Conservation (phyloP, 192 early-diverging fungal genomes). For the Haplosporangium gracile region DNA sequence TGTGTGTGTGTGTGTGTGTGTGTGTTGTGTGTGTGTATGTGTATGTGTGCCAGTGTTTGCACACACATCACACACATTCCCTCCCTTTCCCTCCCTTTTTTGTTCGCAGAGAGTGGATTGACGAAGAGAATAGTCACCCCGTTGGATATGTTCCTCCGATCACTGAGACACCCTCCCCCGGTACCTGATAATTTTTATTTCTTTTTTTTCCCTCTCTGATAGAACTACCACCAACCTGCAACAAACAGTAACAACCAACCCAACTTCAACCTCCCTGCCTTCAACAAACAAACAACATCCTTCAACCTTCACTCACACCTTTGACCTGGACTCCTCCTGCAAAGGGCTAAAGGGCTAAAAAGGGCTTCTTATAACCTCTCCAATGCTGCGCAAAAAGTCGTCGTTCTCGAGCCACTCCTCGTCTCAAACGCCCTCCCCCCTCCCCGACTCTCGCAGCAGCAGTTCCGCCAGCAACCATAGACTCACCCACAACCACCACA, state of each 20-base stretch:
- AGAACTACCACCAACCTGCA: background rate
- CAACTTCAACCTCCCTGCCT: too few relatives aligned
- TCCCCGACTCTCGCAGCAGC: constrained; percentile 24
- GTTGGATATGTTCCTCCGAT: constrained; percentile 5
- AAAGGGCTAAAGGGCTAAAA: background rate
- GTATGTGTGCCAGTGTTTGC: background rate
- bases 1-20: too few relatives aligned
- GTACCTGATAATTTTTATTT: background rate
- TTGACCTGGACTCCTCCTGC: background rate
- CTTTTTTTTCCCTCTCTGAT: background rate
- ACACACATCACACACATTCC: background rate
- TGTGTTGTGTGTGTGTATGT: too few relatives aligned
- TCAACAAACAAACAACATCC: background rate
- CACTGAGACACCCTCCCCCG: background rate
- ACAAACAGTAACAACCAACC: background rate
- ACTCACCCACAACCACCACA: background rate
- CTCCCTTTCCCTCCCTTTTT: background rate
- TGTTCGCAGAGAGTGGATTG: too few relatives aligned
- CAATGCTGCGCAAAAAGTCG: constrained; percentile 46
- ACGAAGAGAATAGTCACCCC: background rate
- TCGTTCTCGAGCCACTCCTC: constrained; percentile 40
- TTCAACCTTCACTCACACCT: background rate
- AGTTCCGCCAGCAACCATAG: constrained; percentile 22
- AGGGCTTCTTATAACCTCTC: background rate
- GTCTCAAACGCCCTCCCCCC: constrained; percentile 19